These are phyloP conservation scores for Botrytis hyacinthi DNA, from an alignment of 2,329 filamentous ascomycete species.

Conservation along the genomic window DNA sequence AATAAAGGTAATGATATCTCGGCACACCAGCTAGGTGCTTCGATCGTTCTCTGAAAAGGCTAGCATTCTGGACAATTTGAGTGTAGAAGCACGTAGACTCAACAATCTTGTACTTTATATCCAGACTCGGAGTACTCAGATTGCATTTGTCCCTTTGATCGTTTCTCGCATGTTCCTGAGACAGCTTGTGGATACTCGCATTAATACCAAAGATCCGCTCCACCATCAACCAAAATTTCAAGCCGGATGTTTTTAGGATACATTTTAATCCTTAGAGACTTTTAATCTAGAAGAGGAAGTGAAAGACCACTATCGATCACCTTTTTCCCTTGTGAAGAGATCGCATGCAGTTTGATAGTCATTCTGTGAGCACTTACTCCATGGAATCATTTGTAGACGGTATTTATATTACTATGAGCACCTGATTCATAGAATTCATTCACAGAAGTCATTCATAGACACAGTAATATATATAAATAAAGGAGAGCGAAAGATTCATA, in stretches of 20 bases:
- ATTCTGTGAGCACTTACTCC: not conserved
- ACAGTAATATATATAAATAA: not conserved
- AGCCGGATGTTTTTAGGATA: not conserved
- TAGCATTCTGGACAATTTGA: not conserved
- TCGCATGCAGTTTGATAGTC: not conserved
- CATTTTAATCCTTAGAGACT: not conserved
- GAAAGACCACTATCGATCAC: not conserved
- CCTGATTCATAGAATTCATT: not conserved
- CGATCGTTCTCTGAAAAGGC: not conserved
- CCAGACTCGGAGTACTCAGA: not conserved
- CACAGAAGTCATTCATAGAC: not conserved
- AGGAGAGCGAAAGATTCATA: not conserved
- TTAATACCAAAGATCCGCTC: not conserved
- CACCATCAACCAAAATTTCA: not conserved
- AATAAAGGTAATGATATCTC: not conserved
- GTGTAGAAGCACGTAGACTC: not conserved
- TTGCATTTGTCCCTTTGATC: not conserved
- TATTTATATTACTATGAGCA: constrained; percentile 4
- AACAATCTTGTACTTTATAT: not conserved
- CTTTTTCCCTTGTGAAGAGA: not conserved
- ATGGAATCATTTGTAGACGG: not conserved
- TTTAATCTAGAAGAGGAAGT: not conserved
- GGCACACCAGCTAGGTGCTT: not conserved
- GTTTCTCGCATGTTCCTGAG: not conserved
- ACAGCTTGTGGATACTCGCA: constrained; percentile 11